These are phyloP conservation scores for Neophaeococcomyces mojaviensis DNA, from an alignment of 2,329 filamentous ascomycete genomes.

Conservation along the genomic window DNA sequence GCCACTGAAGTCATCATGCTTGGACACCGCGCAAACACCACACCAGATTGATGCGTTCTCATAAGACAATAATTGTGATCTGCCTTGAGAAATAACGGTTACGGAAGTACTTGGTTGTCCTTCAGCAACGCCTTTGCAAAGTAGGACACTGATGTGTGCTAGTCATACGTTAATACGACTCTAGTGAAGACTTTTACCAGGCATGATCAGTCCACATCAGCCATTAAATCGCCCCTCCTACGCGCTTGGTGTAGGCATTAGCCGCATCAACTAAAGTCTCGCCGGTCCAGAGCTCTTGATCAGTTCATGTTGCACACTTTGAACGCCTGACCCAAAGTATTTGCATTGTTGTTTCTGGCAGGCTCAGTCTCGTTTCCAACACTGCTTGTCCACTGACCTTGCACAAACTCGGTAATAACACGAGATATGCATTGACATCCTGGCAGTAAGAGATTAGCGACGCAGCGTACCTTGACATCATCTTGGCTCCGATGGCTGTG, in stretches of 20 bases:
- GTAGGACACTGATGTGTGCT: too few relatives aligned
- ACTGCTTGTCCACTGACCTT: background rate
- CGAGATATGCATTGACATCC: slow-evolving; percentile 2
- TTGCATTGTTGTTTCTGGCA: background rate
- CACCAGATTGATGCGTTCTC: background rate
- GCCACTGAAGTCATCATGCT: slow-evolving; percentile 2
- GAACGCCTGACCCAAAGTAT: background rate
- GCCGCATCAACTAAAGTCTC: background rate
- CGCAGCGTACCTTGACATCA: slow-evolving; percentile 12
- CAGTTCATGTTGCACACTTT: background rate
- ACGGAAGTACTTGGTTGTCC: too few relatives aligned
- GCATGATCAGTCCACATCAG: background rate
- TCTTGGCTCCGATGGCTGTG: slow-evolving; percentile 14
- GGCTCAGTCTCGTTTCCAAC: background rate
- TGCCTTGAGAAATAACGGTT: too few relatives aligned
- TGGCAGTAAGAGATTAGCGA: slow-evolving; percentile 1
- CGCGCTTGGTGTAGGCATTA: background rate
- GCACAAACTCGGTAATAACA: background rate
- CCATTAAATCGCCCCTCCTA: background rate
- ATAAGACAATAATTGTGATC: background rate
- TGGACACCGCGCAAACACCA: background rate
- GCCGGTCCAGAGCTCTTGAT: background rate
- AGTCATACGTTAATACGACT: too few relatives aligned
- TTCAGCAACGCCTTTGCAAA: too few relatives aligned
- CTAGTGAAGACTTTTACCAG: too few relatives aligned